Evolutionary conservation across 1,284 basidiomycete species (phyloP).

Genomic region (Fomitopsis pinicola): DNA sequence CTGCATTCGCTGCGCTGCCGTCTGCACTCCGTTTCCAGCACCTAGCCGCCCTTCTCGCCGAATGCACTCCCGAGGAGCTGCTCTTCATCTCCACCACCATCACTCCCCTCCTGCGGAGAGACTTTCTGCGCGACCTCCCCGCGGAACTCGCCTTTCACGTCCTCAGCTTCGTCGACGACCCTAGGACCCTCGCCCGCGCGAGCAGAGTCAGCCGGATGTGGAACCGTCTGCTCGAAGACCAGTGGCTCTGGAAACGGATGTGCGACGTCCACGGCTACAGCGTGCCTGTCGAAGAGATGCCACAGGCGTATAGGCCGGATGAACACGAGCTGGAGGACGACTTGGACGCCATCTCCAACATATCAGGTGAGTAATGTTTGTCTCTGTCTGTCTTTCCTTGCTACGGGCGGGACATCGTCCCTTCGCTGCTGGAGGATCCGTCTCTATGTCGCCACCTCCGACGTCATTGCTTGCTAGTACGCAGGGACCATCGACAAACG

Average conservation of each 20-base stretch:
- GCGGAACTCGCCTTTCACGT: conserved; percentile 83
- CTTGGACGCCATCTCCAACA: neutral
- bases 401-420: too few species aligned
- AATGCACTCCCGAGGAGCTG: conserved; percentile 74
- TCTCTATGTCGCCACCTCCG: too few species aligned
- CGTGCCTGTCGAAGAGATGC: conserved; percentile 9
- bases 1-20: conserved; percentile 33
- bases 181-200: conserved; percentile 69
- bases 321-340: neutral
- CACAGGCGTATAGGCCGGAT: conserved; percentile 5
- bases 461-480: too few species aligned
- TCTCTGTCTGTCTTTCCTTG: too few species aligned
- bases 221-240: conserved; percentile 77
- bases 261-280: conserved; percentile 60
- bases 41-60: conserved; percentile 57
- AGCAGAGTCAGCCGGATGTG: conserved; percentile 76
- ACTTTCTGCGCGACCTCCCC: conserved; percentile 83
- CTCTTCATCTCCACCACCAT: conserved; percentile 75
- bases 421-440: too few species aligned
- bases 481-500: too few species aligned
- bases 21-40: conserved; percentile 52
- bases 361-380: neutral
- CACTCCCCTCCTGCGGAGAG: conserved; percentile 79
- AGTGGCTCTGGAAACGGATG: conserved; percentile 82
- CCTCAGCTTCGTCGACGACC: conserved; percentile 81